A percentile compares a stretch with the other conserved stretches of the same genome.
These are phyloP conservation scores for Carex kokanica DNA, from an alignment of 176 grass and related monocot genomes.

Conservation along the genomic window DNA sequence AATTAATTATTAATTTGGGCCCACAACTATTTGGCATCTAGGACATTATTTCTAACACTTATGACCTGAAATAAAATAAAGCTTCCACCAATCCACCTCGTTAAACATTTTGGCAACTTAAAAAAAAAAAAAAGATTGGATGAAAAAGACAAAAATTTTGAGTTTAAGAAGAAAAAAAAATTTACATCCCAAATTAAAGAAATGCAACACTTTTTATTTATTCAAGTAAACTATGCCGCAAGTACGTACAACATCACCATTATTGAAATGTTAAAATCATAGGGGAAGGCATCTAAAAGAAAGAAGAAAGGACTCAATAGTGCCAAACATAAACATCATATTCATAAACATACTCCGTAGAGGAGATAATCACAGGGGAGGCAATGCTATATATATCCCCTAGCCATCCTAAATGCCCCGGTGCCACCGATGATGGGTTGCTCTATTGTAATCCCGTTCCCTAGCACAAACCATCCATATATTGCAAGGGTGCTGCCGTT, in stretches of 20 bases:
- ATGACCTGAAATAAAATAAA: too few relatives aligned
- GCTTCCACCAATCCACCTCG: too few relatives aligned
- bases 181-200: not conserved
- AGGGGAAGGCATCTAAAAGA: not conserved
- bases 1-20: too few relatives aligned
- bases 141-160: not conserved
- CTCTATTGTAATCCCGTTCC: not conserved
- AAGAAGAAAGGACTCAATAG: not conserved
- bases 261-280: not conserved
- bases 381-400: constrained; percentile 4
- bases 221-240: not conserved
- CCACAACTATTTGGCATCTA: too few relatives aligned
- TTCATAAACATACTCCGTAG: not conserved
- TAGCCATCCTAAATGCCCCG: not conserved
- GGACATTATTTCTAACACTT: too few relatives aligned
- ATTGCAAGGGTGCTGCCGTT: not conserved
- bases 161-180: not conserved
- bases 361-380: not conserved
- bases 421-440: constrained; percentile 9
- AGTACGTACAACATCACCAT: not conserved
- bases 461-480: not conserved
- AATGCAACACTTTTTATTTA: not conserved
- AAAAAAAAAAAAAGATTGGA: not conserved
- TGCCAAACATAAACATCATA: not conserved
- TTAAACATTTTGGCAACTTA: not conserved